These are phyloP conservation scores for Phytopythium montanum DNA, from an alignment of 352 stramenopile species.

Conservation along the genomic window DNA sequence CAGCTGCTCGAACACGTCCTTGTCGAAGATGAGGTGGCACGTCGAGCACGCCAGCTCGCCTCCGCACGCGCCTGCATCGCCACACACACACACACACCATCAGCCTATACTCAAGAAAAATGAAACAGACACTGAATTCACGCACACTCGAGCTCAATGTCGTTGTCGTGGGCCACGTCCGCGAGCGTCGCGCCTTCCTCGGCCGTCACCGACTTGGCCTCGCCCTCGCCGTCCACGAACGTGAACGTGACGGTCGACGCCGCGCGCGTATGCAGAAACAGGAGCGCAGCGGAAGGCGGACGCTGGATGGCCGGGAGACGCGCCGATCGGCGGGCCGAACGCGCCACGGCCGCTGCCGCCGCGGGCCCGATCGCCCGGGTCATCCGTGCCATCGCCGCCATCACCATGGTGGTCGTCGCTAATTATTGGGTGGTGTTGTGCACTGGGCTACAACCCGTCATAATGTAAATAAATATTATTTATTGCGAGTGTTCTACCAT, in stretches of 20 bases:
- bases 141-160: constrained; percentile 89
- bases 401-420: background rate
- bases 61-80: constrained; percentile 87
- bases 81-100: background rate
- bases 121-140: background rate
- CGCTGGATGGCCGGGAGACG: constrained; percentile 5
- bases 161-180: constrained; percentile 91
- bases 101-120: background rate
- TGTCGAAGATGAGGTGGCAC: constrained; percentile 91
- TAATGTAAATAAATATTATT: too few species aligned
- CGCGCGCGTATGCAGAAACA: constrained; percentile 1
- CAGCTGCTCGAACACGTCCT: constrained; percentile 86
- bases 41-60: constrained; percentile 93
- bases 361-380: constrained; percentile 1
- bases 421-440: too few species aligned
- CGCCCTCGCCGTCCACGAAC: constrained; percentile 82
- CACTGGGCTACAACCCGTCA: too few species aligned
- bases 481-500: too few species aligned
- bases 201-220: constrained; percentile 64
- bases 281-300: constrained; percentile 8
- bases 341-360: constrained; percentile 9
- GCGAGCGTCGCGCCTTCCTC: constrained; percentile 76
- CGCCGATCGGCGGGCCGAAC: constrained; percentile 8
- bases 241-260: constrained; percentile 63
- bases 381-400: background rate